These are phyloP conservation scores for Stramenopiles sp. DNA, from an alignment of 352 stramenopile species.

Conservation along the genomic window DNA sequence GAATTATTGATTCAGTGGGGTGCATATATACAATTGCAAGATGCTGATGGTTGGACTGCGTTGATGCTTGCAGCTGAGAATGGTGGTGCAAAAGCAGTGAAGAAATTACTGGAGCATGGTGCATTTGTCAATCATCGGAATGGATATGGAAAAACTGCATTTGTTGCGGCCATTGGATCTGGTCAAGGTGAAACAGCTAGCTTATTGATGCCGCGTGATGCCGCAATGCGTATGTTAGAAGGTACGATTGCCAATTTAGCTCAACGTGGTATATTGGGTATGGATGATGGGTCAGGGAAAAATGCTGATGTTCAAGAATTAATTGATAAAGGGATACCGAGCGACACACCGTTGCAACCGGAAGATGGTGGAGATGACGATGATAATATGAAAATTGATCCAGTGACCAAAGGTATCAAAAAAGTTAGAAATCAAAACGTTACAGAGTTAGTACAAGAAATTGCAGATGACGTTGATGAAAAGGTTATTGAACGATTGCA, in stretches of 20 bases:
- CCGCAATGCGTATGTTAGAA: neutral
- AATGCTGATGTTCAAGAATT: neutral
- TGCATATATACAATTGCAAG: neutral
- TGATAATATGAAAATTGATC: neutral
- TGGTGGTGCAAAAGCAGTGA: neutral
- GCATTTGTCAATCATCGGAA: neutral
- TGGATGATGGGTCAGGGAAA: neutral
- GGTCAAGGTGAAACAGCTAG: neutral
- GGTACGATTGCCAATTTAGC: neutral
- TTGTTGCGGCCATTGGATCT: neutral
- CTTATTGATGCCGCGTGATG: neutral
- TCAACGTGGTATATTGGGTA: neutral
- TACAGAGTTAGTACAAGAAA: neutral
- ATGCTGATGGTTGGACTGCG: neutral
- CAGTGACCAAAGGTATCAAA: neutral
- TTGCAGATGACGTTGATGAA: neutral
- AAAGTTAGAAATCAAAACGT: neutral
- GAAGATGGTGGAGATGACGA: neutral
- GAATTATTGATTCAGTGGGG: neutral
- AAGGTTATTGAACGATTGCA: neutral
- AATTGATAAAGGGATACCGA: neutral
- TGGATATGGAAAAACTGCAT: neutral
- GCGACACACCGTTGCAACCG: neutral
- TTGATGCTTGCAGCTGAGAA: conserved; percentile 1
- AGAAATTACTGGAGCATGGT: neutral